A percentile compares a stretch with the other conserved stretches of the same genome.
Evolutionary conservation across 345 rosid species (phyloP).

Genomic region (Microcos paniculata): DNA sequence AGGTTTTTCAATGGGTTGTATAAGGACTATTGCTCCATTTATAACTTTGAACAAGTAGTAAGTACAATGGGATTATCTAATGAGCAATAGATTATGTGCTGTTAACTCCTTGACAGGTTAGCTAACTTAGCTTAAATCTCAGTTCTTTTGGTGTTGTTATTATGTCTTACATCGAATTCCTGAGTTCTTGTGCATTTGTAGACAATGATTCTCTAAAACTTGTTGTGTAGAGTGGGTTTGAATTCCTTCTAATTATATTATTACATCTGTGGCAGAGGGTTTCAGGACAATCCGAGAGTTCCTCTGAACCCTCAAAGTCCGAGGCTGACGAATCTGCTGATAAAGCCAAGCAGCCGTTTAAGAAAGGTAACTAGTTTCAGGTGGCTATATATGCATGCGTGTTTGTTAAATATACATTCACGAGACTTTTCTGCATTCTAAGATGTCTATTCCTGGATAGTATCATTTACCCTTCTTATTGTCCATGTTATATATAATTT

Average conservation of each 20-base stretch:
- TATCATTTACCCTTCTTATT: neutral
- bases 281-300: slow-evolving; percentile 56
- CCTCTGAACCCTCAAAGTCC: slow-evolving; percentile 48
- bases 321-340: slow-evolving; percentile 53
- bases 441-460: neutral
- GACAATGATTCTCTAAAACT: neutral
- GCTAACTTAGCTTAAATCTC: neutral
- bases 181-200: slow-evolving; percentile 1
- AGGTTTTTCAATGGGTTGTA: neutral
- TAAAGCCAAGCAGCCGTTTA: slow-evolving; percentile 53
- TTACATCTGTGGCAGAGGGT: slow-evolving; percentile 52
- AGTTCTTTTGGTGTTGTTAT: neutral
- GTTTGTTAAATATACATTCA: neutral
- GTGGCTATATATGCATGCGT: neutral
- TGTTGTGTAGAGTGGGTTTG: neutral
- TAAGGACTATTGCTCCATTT: neutral
- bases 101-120: neutral
- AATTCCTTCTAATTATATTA: slow-evolving; percentile 15
- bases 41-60: neutral
- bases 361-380: slow-evolving; percentile 55
- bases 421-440: neutral
- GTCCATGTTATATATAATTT: neutral
- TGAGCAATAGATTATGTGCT: neutral
- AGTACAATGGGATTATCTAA: neutral
- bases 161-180: neutral